Evolutionary conservation across 768 basidiomycete species (phyloP).

Genomic region (Hygrophorus russula): DNA sequence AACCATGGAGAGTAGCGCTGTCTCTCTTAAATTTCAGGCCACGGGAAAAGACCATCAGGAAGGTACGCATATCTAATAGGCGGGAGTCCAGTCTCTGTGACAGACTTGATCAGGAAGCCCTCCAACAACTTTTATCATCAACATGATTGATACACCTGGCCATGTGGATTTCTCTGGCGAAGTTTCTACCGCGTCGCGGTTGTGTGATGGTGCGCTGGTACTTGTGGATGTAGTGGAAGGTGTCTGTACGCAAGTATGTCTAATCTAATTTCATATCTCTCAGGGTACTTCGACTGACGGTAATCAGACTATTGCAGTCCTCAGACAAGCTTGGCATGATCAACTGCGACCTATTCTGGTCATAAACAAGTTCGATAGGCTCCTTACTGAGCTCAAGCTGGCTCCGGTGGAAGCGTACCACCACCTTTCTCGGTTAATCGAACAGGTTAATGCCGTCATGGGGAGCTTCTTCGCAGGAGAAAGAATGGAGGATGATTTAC

Average conservation of each 20-base stretch:
- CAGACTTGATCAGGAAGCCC: constrained; percentile 36
- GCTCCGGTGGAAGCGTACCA: constrained; percentile 89
- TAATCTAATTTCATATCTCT: background rate
- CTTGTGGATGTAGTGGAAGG: constrained; percentile 96
- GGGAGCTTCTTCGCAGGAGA: constrained; percentile 92
- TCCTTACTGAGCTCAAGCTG: constrained; percentile 88
- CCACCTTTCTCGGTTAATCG: constrained; percentile 85
- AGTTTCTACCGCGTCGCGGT: constrained; percentile 85
- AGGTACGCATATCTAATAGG: constrained; percentile 33
- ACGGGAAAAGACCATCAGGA: constrained; percentile 41
- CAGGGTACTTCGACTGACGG: background rate
- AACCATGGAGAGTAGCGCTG: constrained; percentile 97
- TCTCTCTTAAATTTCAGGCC: constrained; percentile 82
- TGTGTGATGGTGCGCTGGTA: constrained; percentile 93
- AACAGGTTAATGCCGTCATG: constrained; percentile 98
- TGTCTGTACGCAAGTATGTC: constrained; percentile 86
- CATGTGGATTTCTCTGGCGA: constrained; percentile 98
- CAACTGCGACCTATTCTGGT: constrained; percentile 83
- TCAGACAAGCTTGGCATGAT: constrained; percentile 92
- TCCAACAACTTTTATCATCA: constrained; percentile 70
- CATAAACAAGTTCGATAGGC: constrained; percentile 92
- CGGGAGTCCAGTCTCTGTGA: constrained; percentile 15
- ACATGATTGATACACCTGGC: constrained; percentile 97
- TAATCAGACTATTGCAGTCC: constrained; percentile 81
- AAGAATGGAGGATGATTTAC: constrained; percentile 91